Evolutionary conservation across 768 basidiomycete species (phyloP).

Genomic region (Pholiota molesta): DNA sequence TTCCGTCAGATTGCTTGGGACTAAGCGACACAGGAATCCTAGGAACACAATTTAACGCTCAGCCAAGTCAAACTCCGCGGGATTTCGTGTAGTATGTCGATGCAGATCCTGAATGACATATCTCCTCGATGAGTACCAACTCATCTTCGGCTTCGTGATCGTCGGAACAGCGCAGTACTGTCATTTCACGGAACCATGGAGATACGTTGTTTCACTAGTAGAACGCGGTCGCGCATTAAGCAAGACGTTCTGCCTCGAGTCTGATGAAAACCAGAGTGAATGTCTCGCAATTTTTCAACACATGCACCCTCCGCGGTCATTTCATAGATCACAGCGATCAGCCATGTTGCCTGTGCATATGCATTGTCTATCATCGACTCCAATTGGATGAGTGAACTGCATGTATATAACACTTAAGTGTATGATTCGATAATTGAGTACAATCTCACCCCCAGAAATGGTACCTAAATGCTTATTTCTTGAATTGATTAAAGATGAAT

Average conservation of each 20-base stretch:
- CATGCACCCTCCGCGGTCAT: neutral
- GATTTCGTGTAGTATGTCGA: neutral
- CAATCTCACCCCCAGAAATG: neutral
- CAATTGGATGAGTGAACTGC: no score
- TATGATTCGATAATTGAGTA: no score
- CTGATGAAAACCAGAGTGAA: constrained; percentile 4
- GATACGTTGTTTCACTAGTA: neutral
- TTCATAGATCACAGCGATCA: neutral
- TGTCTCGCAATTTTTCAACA: neutral
- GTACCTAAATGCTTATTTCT: neutral
- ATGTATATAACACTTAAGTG: no score
- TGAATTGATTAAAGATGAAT: neutral
- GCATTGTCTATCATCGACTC: no score
- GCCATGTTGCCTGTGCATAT: neutral
- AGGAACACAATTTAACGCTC: neutral
- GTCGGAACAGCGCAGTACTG: neutral
- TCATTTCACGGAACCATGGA: constrained; percentile 4
- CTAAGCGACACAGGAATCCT: neutral
- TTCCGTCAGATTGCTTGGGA: neutral
- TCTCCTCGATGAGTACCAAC: neutral
- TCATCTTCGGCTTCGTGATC: constrained; percentile 3
- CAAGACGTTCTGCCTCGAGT: neutral
- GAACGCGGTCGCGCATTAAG: neutral
- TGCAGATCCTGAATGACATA: constrained; percentile 3
- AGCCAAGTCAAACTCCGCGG: constrained; percentile 2